Evolutionary conservation across 2,329 filamentous ascomycete species (phyloP).

Genomic region (Penicillium vulpinum): DNA sequence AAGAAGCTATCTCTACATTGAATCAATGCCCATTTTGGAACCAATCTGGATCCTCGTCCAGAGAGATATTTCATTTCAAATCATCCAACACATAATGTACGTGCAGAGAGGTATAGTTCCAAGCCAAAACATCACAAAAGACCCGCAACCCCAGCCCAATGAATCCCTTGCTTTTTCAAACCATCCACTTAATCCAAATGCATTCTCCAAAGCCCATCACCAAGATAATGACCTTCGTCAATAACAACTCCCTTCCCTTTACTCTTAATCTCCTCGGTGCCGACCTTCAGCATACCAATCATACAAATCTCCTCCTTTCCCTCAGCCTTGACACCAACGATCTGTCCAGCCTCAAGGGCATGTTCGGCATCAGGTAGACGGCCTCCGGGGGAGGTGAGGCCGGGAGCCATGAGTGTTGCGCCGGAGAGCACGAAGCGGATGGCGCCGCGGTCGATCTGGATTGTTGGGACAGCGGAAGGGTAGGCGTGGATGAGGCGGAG

Average conservation of each 20-base stretch:
- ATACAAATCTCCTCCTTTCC: conserved; percentile 91
- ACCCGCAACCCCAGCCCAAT: not conserved
- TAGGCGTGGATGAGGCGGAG: conserved; percentile 87
- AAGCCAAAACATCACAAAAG: not conserved
- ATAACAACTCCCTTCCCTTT: conserved; percentile 94
- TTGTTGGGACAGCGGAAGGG: conserved; percentile 75
- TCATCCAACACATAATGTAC: conserved; percentile 4
- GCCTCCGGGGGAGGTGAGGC: conserved; percentile 80
- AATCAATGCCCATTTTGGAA: not conserved
- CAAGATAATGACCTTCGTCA: conserved; percentile 89
- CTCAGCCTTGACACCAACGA: conserved; percentile 87
- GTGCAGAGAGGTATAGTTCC: not conserved
- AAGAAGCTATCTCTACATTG: not conserved
- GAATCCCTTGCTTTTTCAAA: not conserved
- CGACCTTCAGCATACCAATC: conserved; percentile 77
- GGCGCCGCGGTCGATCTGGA: conserved; percentile 91
- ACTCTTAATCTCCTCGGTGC: conserved; percentile 87
- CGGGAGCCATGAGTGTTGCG: conserved; percentile 94
- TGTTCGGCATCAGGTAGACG: conserved; percentile 64
- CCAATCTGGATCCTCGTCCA: not conserved
- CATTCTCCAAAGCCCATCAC: conserved; percentile 89
- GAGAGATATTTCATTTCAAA: conserved; percentile 6
- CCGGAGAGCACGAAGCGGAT: conserved; percentile 95
- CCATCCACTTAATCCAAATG: conserved; percentile 49
- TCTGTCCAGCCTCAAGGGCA: conserved; percentile 75